phyloP scores from a whole-genome alignment of 2,329 filamentous ascomycete genomes.

The Grosmannia penicillata region DNA sequence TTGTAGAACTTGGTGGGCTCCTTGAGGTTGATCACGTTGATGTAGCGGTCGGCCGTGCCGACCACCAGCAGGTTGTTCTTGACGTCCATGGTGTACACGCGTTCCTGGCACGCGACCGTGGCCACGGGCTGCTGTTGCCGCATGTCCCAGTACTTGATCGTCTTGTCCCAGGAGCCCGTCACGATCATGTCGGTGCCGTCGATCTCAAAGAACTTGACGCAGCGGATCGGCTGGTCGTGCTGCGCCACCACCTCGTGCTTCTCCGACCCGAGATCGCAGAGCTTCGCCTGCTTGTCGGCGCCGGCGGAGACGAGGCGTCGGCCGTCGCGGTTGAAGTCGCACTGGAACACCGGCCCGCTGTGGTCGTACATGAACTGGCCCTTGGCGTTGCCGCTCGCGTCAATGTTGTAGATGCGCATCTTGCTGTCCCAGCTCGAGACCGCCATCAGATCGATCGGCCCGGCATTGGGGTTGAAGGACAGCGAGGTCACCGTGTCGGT shows the following conservation, averaged over 20 bases:
- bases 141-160: slow-evolving; percentile 78
- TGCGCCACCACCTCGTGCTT: slow-evolving; percentile 61
- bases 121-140: slow-evolving; percentile 51
- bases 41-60: slow-evolving; percentile 87
- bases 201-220: slow-evolving; percentile 62
- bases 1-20: slow-evolving; percentile 90
- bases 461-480: slow-evolving; percentile 44
- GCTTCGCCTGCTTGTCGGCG: slow-evolving; percentile 78
- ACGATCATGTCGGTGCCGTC: slow-evolving; percentile 67
- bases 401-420: slow-evolving; percentile 91
- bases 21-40: slow-evolving; percentile 85
- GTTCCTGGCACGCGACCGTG: slow-evolving; percentile 54
- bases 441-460: slow-evolving; percentile 63
- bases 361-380: slow-evolving; percentile 80
- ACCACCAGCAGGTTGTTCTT: slow-evolving; percentile 78
- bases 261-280: slow-evolving; percentile 64
- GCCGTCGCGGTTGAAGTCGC: slow-evolving; percentile 91
- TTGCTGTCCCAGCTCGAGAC: slow-evolving; percentile 97
- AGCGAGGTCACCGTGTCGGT: slow-evolving; percentile 84
- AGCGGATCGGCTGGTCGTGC: slow-evolving; percentile 72
- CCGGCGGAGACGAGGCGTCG: slow-evolving; percentile 76
- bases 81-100: slow-evolving; percentile 85
- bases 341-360: slow-evolving; percentile 68
- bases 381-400: slow-evolving; percentile 56
- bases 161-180: slow-evolving; percentile 88